Evolutionary conservation across 1,284 basidiomycete species (phyloP).

Genomic region (Earliella scabrosa): DNA sequence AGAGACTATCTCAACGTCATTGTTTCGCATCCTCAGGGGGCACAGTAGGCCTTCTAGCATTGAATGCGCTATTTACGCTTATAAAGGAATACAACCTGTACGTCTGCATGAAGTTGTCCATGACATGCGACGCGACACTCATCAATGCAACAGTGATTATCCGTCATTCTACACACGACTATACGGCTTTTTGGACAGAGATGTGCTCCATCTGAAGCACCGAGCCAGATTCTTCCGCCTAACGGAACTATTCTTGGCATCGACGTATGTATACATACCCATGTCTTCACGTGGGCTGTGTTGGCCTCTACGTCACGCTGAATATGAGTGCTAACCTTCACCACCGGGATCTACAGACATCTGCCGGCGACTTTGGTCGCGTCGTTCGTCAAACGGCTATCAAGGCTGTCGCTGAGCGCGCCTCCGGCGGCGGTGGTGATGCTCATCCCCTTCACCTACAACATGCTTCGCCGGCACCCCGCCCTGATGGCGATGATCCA

Average conservation of each 20-base stretch:
- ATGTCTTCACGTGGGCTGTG: no score
- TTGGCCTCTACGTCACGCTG: no score
- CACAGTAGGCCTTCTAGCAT: conserved; percentile 85
- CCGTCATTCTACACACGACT: conserved; percentile 96
- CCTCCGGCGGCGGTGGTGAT: conserved; percentile 92
- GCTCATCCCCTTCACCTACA: conserved; percentile 94
- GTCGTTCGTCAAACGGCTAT: conserved; percentile 92
- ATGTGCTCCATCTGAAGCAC: conserved; percentile 91
- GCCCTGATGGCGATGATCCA: conserved; percentile 95
- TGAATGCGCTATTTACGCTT: conserved; percentile 91
- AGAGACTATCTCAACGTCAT: neutral
- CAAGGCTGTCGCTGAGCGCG: conserved; percentile 82
- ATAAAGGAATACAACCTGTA: conserved; percentile 95
- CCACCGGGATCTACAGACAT: conserved; percentile 60
- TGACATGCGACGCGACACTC: no score
- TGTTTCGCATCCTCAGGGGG: conserved; percentile 59
- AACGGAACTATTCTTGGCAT: conserved; percentile 88
- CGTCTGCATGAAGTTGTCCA: conserved; percentile 37
- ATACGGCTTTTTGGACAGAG: conserved; percentile 86
- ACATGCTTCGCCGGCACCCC: conserved; percentile 92
- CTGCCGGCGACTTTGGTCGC: conserved; percentile 89
- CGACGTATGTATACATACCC: conserved; percentile 84
- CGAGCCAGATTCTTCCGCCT: conserved; percentile 95
- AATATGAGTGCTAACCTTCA: neutral
- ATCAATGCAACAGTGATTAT: conserved; percentile 72